Conservation (phyloP, 2,329 filamentous ascomycete species). For the Botryotinia globosa region DNA sequence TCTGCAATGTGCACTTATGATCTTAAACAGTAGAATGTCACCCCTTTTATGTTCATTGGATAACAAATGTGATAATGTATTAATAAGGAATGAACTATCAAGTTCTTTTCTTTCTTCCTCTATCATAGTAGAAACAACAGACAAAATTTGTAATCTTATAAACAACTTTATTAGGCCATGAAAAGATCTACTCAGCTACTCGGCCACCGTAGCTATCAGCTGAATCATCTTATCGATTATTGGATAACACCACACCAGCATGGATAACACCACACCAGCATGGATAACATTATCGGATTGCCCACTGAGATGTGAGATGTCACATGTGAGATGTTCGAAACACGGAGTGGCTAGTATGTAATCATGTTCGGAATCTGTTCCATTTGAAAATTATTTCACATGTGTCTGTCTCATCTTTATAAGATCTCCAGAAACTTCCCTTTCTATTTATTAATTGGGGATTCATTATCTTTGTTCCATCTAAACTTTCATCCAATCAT, state of each 20-base stretch:
- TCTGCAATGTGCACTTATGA: not conserved
- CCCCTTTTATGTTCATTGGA: not conserved
- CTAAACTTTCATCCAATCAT: conserved; percentile 14
- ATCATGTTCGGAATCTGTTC: not conserved
- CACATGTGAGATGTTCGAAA: conserved; percentile 1
- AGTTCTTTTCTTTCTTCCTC: not conserved
- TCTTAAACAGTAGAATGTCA: not conserved
- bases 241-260: not conserved
- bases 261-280: not conserved
- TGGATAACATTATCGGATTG: not conserved
- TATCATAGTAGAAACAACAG: not conserved
- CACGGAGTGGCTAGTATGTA: not conserved
- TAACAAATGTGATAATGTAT: no score
- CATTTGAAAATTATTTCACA: not conserved
- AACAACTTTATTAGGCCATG: no score
- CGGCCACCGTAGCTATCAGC: conserved; percentile 11
- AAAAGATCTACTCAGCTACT: conserved; percentile 1
- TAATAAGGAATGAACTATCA: no score
- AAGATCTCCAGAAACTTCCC: not conserved
- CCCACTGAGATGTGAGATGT: not conserved
- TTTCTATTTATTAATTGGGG: not conserved
- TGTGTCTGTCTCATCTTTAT: not conserved
- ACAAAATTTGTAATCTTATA: not conserved
- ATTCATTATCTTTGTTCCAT: not conserved
- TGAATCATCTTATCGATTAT: conserved; percentile 3